phyloP scores from a whole-genome alignment of 148 eudicot species.

The Cornus controversa region DNA sequence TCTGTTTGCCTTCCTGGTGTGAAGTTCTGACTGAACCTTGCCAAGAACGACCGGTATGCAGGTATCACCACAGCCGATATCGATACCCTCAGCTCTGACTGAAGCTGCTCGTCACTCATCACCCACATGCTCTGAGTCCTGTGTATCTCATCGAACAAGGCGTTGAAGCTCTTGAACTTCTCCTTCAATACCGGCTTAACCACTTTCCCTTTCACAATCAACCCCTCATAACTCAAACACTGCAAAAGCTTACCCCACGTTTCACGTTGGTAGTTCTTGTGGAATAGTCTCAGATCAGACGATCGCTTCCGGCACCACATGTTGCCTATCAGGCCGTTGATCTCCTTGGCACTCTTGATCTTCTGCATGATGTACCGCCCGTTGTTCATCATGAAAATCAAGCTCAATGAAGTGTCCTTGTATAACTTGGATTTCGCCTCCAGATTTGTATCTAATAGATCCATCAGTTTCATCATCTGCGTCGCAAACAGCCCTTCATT shows the following conservation, averaged over 20 bases:
- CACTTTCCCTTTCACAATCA: conserved; percentile 66
- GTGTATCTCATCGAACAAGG: conserved; percentile 76
- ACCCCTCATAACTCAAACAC: conserved; percentile 60
- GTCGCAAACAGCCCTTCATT: conserved; percentile 40
- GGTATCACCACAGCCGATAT: conserved; percentile 83
- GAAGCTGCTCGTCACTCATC: conserved; percentile 87
- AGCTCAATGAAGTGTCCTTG: conserved; percentile 56
- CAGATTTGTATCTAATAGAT: conserved; percentile 51
- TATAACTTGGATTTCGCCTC: conserved; percentile 67
- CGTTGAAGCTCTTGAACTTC: conserved; percentile 80
- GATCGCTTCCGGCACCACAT: conserved; percentile 46
- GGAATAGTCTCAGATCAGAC: conserved; percentile 41
- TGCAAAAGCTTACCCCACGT: conserved; percentile 64
- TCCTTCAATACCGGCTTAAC: conserved; percentile 73
- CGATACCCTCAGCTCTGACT: conserved; percentile 89
- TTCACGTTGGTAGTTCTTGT: conserved; percentile 59
- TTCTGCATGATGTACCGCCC: conserved; percentile 55
- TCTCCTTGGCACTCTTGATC: conserved; percentile 33
- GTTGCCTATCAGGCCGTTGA: conserved; percentile 35
- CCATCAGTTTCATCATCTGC: conserved; percentile 55
- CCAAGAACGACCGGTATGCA: conserved; percentile 76
- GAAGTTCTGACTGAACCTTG: conserved; percentile 63
- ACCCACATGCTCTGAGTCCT: conserved; percentile 74
- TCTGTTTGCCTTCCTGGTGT: conserved; percentile 84
- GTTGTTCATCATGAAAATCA: conserved; percentile 77